phyloP scores from a whole-genome alignment of 2,329 filamentous ascomycete species.

The Exserohilum rostratum region DNA sequence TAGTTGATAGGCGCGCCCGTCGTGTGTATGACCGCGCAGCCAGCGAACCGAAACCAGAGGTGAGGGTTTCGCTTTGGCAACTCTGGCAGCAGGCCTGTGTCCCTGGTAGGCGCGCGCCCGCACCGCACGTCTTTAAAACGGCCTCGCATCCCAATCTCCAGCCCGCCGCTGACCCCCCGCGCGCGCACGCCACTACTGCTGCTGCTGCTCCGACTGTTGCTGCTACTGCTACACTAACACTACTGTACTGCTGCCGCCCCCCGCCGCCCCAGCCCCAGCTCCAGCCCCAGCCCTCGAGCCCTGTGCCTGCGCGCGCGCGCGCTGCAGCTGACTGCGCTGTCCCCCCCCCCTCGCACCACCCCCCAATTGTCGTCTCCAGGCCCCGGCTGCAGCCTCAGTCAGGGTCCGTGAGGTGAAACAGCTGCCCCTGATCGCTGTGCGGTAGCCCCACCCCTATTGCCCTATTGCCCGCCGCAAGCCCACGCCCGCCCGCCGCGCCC shows the following conservation, averaged over 20 bases:
- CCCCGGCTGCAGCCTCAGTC: neutral
- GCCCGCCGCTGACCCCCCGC: too few species aligned
- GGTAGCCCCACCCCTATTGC: conserved; percentile 10
- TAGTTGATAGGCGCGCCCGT: conserved; percentile 6
- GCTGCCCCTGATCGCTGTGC: conserved; percentile 20
- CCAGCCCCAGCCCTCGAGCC: too few species aligned
- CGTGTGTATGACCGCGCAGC: too few species aligned
- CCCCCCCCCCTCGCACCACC: neutral
- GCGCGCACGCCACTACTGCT: too few species aligned
- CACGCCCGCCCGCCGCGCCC: neutral
- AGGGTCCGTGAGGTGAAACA: conserved; percentile 16
- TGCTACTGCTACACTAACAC: too few species aligned
- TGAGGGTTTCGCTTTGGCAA: neutral
- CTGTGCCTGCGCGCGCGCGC: too few species aligned
- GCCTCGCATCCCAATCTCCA: neutral
- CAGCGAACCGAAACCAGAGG: conserved; percentile 9
- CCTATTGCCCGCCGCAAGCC: neutral
- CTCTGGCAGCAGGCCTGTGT: neutral
- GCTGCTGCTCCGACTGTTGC: too few species aligned
- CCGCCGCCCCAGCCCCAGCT: neutral
- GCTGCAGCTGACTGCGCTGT: neutral
- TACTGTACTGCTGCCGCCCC: too few species aligned
- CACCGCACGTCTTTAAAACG: too few species aligned
- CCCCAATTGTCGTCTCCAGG: neutral
- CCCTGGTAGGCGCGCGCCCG: neutral